Percentiles rank a stretch among this genome's conserved stretches.
Conservation (phyloP, 75 land plant species). For the Selaginella tamariscina region DNA sequence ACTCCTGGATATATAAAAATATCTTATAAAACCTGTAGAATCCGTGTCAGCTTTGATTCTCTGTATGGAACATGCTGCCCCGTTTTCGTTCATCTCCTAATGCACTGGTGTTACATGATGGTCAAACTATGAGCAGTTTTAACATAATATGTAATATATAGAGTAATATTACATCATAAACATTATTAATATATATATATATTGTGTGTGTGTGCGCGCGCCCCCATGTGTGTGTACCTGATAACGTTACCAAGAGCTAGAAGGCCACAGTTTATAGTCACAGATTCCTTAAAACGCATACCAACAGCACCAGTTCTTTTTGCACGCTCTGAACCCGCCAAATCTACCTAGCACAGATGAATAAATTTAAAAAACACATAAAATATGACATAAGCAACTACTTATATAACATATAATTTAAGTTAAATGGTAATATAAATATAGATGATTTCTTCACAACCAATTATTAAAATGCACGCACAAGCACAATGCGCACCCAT, state of each 20-base stretch:
- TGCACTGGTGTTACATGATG: no score
- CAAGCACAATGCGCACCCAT: no score
- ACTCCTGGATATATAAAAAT: not conserved
- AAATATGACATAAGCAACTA: no score
- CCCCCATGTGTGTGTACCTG: constrained; percentile 14
- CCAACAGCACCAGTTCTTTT: constrained; percentile 37
- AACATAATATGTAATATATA: no score
- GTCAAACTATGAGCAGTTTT: no score
- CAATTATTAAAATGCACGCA: not conserved
- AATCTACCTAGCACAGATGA: constrained; percentile 23
- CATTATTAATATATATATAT: not conserved
- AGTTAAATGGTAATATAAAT: not conserved
- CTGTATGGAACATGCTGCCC: constrained; percentile 38
- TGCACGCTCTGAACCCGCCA: constrained; percentile 34
- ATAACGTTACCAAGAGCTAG: constrained; percentile 33
- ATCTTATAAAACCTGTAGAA: constrained; percentile 19
- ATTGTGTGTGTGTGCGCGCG: not conserved
- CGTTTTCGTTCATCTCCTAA: constrained; percentile 37
- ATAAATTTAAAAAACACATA: not conserved
- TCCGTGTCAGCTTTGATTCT: constrained; percentile 31
- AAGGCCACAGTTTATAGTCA: constrained; percentile 32
- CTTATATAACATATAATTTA: no score
- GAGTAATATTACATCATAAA: no score
- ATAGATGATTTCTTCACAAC: not conserved
- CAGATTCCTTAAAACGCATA: constrained; percentile 32